Evolutionary conservation across 2,329 filamentous ascomycete species (phyloP).

Genomic region (Claviceps arundinis): DNA sequence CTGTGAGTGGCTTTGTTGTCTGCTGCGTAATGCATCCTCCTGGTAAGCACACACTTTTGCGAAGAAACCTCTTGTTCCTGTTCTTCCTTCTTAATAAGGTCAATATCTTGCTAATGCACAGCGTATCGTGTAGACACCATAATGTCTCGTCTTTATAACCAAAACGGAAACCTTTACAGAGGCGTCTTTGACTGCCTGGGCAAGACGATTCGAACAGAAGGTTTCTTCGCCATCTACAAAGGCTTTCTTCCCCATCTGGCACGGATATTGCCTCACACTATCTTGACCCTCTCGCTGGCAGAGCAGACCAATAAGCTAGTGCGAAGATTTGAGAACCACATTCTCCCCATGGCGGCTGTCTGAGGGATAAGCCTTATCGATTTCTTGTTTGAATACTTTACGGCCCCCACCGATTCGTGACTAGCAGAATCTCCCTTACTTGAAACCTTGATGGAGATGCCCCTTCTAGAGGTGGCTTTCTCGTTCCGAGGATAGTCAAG

Average conservation of each 20-base stretch:
- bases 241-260: slow-evolving; percentile 92
- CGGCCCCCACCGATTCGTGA: too few relatives aligned
- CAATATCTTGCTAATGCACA: slow-evolving; percentile 1
- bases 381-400: background rate
- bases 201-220: slow-evolving; percentile 86
- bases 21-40: slow-evolving; percentile 98
- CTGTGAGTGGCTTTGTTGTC: slow-evolving; percentile 86
- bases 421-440: too few relatives aligned
- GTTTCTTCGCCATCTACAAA: slow-evolving; percentile 89
- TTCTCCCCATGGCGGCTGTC: slow-evolving; percentile 32
- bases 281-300: slow-evolving; percentile 81
- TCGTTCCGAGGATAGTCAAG: background rate
- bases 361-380: slow-evolving; percentile 9
- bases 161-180: slow-evolving; percentile 92
- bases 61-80: background rate
- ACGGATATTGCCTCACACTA: slow-evolving; percentile 87
- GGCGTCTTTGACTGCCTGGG: slow-evolving; percentile 84
- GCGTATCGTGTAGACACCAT: slow-evolving; percentile 56
- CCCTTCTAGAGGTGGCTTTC: too few relatives aligned
- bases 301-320: slow-evolving; percentile 96
- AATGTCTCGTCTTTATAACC: slow-evolving; percentile 98
- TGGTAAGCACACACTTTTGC: slow-evolving; percentile 35
- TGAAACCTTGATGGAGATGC: too few relatives aligned
- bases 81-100: background rate
- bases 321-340: slow-evolving; percentile 55